These are phyloP conservation scores for Amanita exitialis DNA, from an alignment of 768 basidiomycete genomes.

Conservation along the genomic window DNA sequence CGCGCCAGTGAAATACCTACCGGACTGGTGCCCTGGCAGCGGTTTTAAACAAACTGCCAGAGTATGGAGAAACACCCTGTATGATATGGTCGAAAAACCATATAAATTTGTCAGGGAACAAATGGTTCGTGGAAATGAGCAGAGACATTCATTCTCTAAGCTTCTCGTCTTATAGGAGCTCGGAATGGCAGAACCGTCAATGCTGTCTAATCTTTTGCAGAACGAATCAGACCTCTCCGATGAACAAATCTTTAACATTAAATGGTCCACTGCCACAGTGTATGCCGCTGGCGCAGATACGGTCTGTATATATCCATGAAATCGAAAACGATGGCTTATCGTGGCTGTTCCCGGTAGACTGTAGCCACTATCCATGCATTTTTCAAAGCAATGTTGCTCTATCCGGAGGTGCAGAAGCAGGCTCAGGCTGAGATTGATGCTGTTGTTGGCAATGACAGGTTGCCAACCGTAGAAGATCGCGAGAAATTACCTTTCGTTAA, in stretches of 20 bases:
- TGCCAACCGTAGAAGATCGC: conserved; percentile 30
- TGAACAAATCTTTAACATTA: conserved; percentile 27
- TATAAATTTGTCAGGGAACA: conserved; percentile 21
- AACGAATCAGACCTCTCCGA: conserved; percentile 15
- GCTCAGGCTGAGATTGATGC: conserved; percentile 33
- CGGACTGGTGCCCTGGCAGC: conserved; percentile 36
- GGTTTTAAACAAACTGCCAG: conserved; percentile 31
- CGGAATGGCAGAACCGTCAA: conserved; percentile 24
- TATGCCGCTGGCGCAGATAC: conserved; percentile 36
- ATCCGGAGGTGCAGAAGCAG: conserved; percentile 26
- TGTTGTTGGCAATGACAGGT: conserved; percentile 27
- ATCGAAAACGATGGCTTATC: neutral
- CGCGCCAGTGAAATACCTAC: conserved; percentile 27
- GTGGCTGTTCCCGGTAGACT: conserved; percentile 18
- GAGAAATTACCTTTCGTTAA: conserved; percentile 30
- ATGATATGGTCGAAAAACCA: conserved; percentile 24
- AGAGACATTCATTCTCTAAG: neutral
- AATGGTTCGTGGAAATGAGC: conserved; percentile 15
- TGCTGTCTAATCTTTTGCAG: conserved; percentile 22
- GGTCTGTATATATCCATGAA: conserved; percentile 3
- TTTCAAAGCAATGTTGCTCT: conserved; percentile 27
- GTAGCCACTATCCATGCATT: conserved; percentile 27
- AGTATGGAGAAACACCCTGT: conserved; percentile 21
- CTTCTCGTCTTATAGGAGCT: conserved; percentile 11
- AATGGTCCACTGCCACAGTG: conserved; percentile 37